Percentiles rank a stretch among this genome's conserved stretches.
These are phyloP conservation scores for Amoebophrya sp. DNA, from an alignment of 169 alveolate genomes.

Conservation along the genomic window DNA sequence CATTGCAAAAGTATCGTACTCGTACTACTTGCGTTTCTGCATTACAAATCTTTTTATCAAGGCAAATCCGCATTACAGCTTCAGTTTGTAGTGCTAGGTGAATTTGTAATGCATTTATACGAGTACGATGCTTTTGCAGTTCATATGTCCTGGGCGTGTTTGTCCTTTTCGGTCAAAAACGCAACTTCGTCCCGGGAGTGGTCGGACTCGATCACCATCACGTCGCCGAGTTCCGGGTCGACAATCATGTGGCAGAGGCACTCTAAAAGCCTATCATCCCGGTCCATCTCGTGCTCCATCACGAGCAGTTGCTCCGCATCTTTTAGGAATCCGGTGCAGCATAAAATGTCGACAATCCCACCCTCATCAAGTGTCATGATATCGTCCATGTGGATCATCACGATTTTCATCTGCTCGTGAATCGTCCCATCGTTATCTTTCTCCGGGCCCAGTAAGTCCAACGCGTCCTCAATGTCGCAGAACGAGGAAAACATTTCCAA, in stretches of 20 bases:
- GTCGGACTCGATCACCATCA: background rate
- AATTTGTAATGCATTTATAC: too few relatives aligned
- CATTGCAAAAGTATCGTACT: too few relatives aligned
- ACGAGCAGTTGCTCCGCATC: background rate
- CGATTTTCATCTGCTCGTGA: background rate
- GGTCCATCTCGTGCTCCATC: constrained; percentile 18
- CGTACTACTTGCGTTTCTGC: too few relatives aligned
- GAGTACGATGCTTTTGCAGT: too few relatives aligned
- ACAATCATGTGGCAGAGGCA: background rate
- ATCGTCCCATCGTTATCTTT: background rate
- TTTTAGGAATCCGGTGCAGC: background rate
- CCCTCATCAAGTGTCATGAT: background rate
- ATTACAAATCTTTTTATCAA: too few relatives aligned
- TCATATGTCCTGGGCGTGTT: too few relatives aligned
- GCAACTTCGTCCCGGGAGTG: background rate
- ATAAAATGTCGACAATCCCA: background rate
- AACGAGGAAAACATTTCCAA: background rate
- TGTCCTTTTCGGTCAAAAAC: too few relatives aligned
- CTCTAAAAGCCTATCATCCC: background rate
- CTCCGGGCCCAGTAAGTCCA: constrained; percentile 8
- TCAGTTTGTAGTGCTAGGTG: too few relatives aligned
- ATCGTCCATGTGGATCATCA: background rate
- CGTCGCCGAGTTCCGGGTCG: constrained; percentile 10
- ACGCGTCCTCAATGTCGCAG: background rate
- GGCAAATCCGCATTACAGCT: too few relatives aligned